These are phyloP conservation scores for Amborella trichopoda DNA, from an alignment of 164 flowering plant species.

Conservation along the genomic window DNA sequence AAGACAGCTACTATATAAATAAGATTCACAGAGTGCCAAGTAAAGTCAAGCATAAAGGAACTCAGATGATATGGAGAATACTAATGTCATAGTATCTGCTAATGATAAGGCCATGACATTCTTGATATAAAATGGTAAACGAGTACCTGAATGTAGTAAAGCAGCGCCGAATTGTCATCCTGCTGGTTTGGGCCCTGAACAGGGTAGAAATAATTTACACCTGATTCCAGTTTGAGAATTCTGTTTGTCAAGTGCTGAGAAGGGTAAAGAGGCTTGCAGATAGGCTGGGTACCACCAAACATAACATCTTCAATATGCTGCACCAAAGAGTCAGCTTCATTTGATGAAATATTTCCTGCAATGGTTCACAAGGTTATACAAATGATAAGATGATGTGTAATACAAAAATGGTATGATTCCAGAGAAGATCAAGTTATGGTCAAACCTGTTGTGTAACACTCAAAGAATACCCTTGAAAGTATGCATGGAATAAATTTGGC, in stretches of 20 bases:
- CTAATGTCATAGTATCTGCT: too few relatives aligned
- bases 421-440: too few relatives aligned
- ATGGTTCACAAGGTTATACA: conserved; percentile 2
- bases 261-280: conserved; percentile 52
- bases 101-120: too few relatives aligned
- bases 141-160: conserved; percentile 88
- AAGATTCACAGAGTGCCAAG: too few relatives aligned
- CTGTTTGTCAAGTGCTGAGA: conserved; percentile 79
- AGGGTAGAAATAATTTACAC: conserved; percentile 38
- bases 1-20: too few relatives aligned
- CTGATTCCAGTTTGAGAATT: conserved; percentile 64
- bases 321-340: conserved; percentile 71
- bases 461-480: conserved; percentile 72
- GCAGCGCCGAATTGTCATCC: conserved; percentile 85
- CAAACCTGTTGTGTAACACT: conserved; percentile 79
- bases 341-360: conserved; percentile 64
- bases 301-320: conserved; percentile 62
- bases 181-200: conserved; percentile 57
- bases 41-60: too few relatives aligned
- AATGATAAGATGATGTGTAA: neutral
- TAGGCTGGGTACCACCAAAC: conserved; percentile 37
- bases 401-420: too few relatives aligned
- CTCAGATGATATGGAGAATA: too few relatives aligned
- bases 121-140: too few relatives aligned
- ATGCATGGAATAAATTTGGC: conserved; percentile 47